phyloP scores from a whole-genome alignment of 2,329 filamentous ascomycete species.

The Colletotrichum sp. region DNA sequence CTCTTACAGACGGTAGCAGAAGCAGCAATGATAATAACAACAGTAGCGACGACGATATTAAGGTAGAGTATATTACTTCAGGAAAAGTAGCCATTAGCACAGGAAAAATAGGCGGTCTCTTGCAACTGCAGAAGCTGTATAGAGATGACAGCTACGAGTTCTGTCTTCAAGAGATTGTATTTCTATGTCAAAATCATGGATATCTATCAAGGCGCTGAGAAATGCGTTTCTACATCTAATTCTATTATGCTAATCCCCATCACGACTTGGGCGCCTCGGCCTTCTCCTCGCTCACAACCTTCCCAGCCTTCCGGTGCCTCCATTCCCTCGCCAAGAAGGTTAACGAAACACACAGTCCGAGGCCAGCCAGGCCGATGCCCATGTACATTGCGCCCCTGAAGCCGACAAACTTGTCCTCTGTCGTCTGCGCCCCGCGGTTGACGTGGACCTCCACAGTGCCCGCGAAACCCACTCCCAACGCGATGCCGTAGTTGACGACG shows the following conservation, averaged over 20 bases:
- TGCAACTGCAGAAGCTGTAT: too few species aligned
- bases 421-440: slow-evolving; percentile 18
- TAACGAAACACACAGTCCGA: slow-evolving; percentile 1
- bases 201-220: not conserved
- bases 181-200: not conserved
- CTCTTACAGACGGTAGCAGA: too few species aligned
- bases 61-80: too few species aligned
- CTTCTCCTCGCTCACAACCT: not conserved
- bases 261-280: not conserved
- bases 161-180: not conserved
- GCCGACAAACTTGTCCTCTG: slow-evolving; percentile 33
- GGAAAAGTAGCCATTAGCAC: too few species aligned
- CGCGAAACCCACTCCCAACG: slow-evolving; percentile 68
- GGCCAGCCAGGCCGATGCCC: slow-evolving; percentile 39
- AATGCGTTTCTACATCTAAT: not conserved
- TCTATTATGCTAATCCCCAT: not conserved
- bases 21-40: too few species aligned
- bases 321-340: slow-evolving; percentile 15
- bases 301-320: not conserved
- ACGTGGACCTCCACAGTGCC: slow-evolving; percentile 63
- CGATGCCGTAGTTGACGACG: slow-evolving; percentile 72
- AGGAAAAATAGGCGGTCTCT: too few species aligned
- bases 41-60: too few species aligned
- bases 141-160: too few species aligned
- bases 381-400: slow-evolving; percentile 45